Base-by-base conservation (phyloP, 2,329 filamentous ascomycete species). In the Alternaria gaisen region DNA sequence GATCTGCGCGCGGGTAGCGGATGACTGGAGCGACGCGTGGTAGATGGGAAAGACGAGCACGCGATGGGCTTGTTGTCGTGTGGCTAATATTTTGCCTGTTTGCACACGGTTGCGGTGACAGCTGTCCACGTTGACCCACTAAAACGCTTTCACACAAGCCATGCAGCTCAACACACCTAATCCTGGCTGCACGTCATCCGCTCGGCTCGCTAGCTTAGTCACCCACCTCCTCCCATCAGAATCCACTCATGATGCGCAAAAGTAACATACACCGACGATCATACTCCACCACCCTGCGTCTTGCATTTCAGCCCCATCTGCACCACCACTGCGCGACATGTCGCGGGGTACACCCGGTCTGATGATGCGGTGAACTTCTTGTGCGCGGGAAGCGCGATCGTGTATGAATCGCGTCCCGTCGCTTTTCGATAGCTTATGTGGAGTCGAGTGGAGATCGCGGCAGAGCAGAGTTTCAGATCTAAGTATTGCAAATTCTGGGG, bases 261-360 rank as follows among this genome's bases (percentile, higher is more conserved):
- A 50, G 46, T 36, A 50, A 50, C 46, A 22, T 10, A 50, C 32
- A n/a, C 46, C 10, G 36, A 28, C 28, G 36, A 43, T 43, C 36
- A 28, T 43, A 48, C 32, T 14, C 56, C 56, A 54, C 56, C 56
- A 54, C 56, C 56, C 56, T 58, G 56, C 56, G 50, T 58, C 42
- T 48, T 54, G n/a, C 56, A 47, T 47, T 22, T 38, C 52, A 42
- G 22, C 14, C 40, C 40, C 59, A 56, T 55, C 53, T 28, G 61
- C 65, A 59, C 61, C 66, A 67, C 65, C 6, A 64, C 61, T 68
- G 64, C 63, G 20, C 57, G 56, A 56, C 59, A 69, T 66, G 22
- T 43, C 46, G 60, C 43, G 61, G 61, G 61, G 57, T 60, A 54
- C 28, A 58, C 64, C 61, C 64, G 55, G 53, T 18, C 56, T 51